These are phyloP conservation scores for Sclerotiophoma versabilis DNA, from an alignment of 2,329 filamentous ascomycete species.

Conservation along the genomic window DNA sequence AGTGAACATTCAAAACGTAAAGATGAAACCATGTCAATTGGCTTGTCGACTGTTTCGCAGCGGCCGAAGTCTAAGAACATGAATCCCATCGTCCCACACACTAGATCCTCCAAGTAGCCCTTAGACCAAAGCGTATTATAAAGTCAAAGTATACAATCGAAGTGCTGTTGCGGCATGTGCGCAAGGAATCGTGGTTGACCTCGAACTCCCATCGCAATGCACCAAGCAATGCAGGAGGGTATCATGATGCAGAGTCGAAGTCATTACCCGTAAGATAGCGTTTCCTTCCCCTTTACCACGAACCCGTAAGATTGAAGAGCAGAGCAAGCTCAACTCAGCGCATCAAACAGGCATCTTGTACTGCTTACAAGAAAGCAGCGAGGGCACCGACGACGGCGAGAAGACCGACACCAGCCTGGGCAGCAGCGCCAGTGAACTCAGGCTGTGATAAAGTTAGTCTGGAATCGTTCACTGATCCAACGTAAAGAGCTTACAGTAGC, in stretches of 20 bases:
- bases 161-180: slow-evolving; percentile 39
- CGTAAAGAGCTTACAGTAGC: slow-evolving; percentile 4
- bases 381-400: slow-evolving; percentile 61
- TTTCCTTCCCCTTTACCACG: slow-evolving; percentile 26
- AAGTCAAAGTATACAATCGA: slow-evolving; percentile 46
- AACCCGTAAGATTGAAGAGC: slow-evolving; percentile 4
- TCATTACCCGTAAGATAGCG: slow-evolving; percentile 43
- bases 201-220: slow-evolving; percentile 41
- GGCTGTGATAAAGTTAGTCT: slow-evolving; percentile 23
- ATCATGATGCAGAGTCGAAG: slow-evolving; percentile 43
- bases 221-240: slow-evolving; percentile 36
- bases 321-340: slow-evolving; percentile 10
- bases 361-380: slow-evolving; percentile 50
- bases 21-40: slow-evolving; percentile 45
- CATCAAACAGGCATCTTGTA: slow-evolving; percentile 25
- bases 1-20: slow-evolving; percentile 16
- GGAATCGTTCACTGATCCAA: neutral
- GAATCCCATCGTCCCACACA: slow-evolving; percentile 47
- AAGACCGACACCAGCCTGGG: slow-evolving; percentile 60
- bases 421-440: slow-evolving; percentile 61
- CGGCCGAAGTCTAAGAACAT: slow-evolving; percentile 43
- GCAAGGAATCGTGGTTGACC: slow-evolving; percentile 33
- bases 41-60: slow-evolving; percentile 35
- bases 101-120: slow-evolving; percentile 42
- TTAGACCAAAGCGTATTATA: slow-evolving; percentile 45